Percentiles rank a stretch among this genome's conserved stretches.
Conservation (phyloP, 176 grass and related monocot species). For the Phoenix roebelenii region DNA sequence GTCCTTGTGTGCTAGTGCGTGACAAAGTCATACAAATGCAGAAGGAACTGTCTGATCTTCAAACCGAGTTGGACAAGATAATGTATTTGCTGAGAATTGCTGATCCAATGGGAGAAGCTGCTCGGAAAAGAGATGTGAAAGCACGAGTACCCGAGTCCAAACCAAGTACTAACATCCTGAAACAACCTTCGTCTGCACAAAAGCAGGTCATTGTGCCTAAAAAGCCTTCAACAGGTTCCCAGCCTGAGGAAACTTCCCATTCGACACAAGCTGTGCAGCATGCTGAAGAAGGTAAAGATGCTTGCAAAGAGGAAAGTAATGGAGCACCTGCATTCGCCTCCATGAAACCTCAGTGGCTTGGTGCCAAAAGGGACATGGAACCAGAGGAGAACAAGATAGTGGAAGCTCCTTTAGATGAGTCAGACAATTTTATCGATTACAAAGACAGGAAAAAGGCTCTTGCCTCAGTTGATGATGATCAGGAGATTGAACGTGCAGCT, state of each 20-base stretch:
- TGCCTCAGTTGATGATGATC: slow-evolving; percentile 27
- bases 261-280: slow-evolving; percentile 15
- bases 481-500: slow-evolving; percentile 60
- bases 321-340: slow-evolving; percentile 31
- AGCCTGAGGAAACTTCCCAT: slow-evolving; percentile 28
- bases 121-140: slow-evolving; percentile 56
- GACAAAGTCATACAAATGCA: slow-evolving; percentile 57
- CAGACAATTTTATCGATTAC: slow-evolving; percentile 86
- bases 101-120: slow-evolving; percentile 85
- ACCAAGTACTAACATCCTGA: slow-evolving; percentile 19
- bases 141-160: slow-evolving; percentile 22
- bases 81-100: slow-evolving; percentile 88
- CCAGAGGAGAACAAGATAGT: slow-evolving; percentile 49
- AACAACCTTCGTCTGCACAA: slow-evolving; percentile 26
- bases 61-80: slow-evolving; percentile 63
- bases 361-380: slow-evolving; percentile 43
- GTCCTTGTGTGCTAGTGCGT: slow-evolving; percentile 37
- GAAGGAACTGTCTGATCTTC: slow-evolving; percentile 68
- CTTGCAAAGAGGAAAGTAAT: slow-evolving; percentile 29
- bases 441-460: slow-evolving; percentile 69
- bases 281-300: slow-evolving; percentile 13
- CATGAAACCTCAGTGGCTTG: slow-evolving; percentile 89
- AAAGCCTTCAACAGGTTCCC: slow-evolving; percentile 11
- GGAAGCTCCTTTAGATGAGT: slow-evolving; percentile 33
- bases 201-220: slow-evolving; percentile 20